phyloP scores from a whole-genome alignment of 306 rosid species.

The Castanospermum australe region DNA sequence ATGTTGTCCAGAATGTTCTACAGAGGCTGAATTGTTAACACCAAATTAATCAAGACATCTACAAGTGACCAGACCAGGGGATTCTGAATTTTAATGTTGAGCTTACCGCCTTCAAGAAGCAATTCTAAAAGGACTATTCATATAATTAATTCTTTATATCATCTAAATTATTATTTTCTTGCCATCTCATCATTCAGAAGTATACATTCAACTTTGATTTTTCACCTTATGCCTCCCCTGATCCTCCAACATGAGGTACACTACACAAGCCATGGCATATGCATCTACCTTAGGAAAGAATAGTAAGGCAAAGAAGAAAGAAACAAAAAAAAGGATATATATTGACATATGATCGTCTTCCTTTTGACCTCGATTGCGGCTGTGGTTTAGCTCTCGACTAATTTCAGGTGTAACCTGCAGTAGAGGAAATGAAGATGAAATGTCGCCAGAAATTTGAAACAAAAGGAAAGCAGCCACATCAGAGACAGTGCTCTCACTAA shows the following conservation, averaged over 20 bases:
- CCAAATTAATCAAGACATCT: background rate
- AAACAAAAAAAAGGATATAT: constrained; percentile 64
- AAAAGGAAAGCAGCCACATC: background rate
- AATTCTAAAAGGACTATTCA: background rate
- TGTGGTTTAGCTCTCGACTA: constrained; percentile 63
- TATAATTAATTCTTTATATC: background rate
- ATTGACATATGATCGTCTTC: constrained; percentile 65
- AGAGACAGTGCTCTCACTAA: constrained; percentile 52
- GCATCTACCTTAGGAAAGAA: background rate
- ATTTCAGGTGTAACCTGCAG: constrained; percentile 94
- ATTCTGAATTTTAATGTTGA: background rate
- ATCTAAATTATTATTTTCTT: background rate
- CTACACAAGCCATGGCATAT: background rate
- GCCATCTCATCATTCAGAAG: background rate
- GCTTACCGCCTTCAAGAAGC: background rate
- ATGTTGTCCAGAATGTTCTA: background rate
- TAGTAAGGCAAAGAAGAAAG: background rate
- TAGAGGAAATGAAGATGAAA: background rate
- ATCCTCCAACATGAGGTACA: background rate
- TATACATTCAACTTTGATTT: background rate
- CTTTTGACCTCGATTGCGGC: constrained; percentile 93
- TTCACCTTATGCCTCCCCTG: background rate
- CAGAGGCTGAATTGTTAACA: background rate
- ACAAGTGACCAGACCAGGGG: background rate
- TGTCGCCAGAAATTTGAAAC: constrained; percentile 6